Percentiles rank a stretch among this genome's conserved stretches.
phyloP scores from a whole-genome alignment of 208 protist species.

The Spongospora subterranea region DNA sequence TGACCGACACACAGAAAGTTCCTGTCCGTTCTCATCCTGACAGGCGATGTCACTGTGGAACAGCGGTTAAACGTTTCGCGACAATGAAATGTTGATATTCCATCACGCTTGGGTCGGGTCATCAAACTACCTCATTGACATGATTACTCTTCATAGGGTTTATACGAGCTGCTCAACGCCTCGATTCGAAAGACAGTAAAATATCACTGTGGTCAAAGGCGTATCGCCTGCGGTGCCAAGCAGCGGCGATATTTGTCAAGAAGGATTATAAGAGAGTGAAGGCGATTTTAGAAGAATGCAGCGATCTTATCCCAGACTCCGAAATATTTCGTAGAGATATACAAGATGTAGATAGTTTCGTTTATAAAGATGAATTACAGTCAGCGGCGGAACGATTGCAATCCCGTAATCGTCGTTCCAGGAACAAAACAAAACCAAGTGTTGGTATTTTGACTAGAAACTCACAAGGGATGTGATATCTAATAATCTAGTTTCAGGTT shows the following conservation, averaged over 20 bases:
- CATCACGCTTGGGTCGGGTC: no score
- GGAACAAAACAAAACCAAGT: background rate
- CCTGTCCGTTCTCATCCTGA: background rate
- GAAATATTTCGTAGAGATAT: background rate
- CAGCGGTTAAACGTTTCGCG: background rate
- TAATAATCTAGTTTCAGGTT: background rate
- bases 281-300: constrained; percentile 33
- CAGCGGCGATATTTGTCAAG: background rate
- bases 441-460: background rate
- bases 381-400: constrained; percentile 1
- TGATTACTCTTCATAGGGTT: no score
- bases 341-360: background rate
- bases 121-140: no score
- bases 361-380: background rate
- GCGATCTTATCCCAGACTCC: background rate
- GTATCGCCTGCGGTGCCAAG: background rate
- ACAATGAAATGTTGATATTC: no score
- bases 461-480: background rate
- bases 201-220: background rate
- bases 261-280: background rate
- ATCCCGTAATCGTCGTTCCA: background rate
- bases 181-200: background rate
- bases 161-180: background rate
- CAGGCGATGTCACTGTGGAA: background rate
- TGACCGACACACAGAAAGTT: no score